Percentiles rank a stretch among this genome's conserved stretches.
phyloP scores from a whole-genome alignment of 352 stramenopile genomes.

The Phytophthora boehmeriae region DNA sequence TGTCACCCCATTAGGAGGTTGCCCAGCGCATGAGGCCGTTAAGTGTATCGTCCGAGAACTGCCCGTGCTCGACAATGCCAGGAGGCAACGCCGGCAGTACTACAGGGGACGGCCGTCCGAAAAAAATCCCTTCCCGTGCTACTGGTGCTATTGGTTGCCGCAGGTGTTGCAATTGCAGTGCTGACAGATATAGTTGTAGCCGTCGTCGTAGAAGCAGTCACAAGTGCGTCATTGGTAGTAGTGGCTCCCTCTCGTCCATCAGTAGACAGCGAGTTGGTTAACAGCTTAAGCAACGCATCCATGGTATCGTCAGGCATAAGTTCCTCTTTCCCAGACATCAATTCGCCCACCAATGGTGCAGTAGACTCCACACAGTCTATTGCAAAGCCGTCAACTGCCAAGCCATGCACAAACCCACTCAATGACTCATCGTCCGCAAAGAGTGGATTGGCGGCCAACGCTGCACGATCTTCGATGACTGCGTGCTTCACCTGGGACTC shows the following conservation, averaged over 20 bases:
- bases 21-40: conserved; percentile 49
- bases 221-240: neutral
- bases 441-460: conserved; percentile 29
- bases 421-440: conserved; percentile 25
- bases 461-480: conserved; percentile 9
- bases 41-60: conserved; percentile 60
- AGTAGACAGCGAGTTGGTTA: conserved; percentile 42
- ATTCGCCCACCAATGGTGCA: neutral
- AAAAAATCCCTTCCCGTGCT: conserved; percentile 35
- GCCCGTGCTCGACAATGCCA: conserved; percentile 43
- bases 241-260: conserved; percentile 8
- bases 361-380: neutral
- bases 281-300: conserved; percentile 35
- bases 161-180: neutral
- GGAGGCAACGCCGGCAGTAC: conserved; percentile 23
- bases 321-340: conserved; percentile 10
- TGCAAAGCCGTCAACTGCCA: conserved; percentile 6
- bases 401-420: conserved; percentile 12
- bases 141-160: conserved; percentile 17
- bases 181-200: neutral
- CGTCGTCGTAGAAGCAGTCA: neutral
- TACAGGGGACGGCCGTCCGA: conserved; percentile 27
- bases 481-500: conserved; percentile 25
- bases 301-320: conserved; percentile 39
- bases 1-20: conserved; percentile 6